Evolutionary conservation across 1,284 basidiomycete species (phyloP).

Genomic region (Cutaneotrichosporon mucoides): DNA sequence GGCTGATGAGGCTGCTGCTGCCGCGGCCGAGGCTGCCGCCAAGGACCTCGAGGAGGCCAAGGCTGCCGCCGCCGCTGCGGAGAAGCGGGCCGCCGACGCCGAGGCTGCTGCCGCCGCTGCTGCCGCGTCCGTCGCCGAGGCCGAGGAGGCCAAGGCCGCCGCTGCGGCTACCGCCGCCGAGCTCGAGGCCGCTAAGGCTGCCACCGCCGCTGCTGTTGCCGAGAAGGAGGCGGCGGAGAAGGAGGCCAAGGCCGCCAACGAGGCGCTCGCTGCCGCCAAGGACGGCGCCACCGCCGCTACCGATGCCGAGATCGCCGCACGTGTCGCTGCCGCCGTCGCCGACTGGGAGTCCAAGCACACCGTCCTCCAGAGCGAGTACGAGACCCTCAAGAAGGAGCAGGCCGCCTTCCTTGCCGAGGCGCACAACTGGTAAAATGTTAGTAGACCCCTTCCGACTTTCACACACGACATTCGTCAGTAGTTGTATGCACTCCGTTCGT

Average conservation of each 20-base stretch:
- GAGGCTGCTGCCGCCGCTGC: no score
- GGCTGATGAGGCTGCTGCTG: no score
- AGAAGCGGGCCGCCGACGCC: no score
- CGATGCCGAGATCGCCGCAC: neutral
- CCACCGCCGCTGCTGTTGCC: neutral
- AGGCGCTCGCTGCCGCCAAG: neutral
- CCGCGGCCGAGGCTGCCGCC: no score
- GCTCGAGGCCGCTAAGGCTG: neutral
- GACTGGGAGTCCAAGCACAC: neutral
- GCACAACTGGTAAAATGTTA: constrained; percentile 3
- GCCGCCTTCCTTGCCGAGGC: constrained; percentile 4
- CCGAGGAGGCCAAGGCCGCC: no score
- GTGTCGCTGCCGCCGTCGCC: neutral
- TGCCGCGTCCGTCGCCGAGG: no score
- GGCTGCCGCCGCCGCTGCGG: no score
- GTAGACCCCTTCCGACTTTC: neutral
- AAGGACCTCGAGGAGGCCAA: no score
- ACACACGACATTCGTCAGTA: neutral
- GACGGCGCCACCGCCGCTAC: neutral
- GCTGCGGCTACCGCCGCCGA: no score
- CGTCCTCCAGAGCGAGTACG: neutral
- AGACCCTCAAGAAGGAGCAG: neutral
- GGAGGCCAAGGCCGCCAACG: neutral
- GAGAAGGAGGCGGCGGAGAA: neutral
- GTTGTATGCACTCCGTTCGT: neutral